phyloP scores from a whole-genome alignment of 1,139 yeast species.

The Hyphopichia burtonii region DNA sequence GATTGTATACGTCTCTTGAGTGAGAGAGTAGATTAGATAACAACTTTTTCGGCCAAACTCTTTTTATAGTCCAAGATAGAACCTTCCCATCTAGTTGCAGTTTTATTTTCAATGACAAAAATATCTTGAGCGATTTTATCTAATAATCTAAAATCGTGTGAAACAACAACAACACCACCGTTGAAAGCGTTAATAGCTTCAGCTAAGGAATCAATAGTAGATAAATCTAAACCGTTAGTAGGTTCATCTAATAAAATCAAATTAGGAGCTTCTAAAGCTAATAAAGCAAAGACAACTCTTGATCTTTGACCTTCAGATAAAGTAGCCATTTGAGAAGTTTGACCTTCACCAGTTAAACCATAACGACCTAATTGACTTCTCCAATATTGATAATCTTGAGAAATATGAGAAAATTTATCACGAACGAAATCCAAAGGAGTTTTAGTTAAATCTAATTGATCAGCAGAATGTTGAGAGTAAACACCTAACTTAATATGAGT shows the following conservation, averaged over 20 bases:
- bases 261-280: slow-evolving; percentile 94
- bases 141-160: slow-evolving; percentile 98
- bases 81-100: slow-evolving; percentile 96
- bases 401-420: slow-evolving; percentile 81
- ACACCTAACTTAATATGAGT: slow-evolving; percentile 98
- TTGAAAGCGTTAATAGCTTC: slow-evolving; percentile 91
- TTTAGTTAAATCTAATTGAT: slow-evolving; percentile 93
- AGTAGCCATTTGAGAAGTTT: slow-evolving; percentile 98
- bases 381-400: slow-evolving; percentile 99
- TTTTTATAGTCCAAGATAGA: slow-evolving; percentile 88
- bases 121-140: slow-evolving; percentile 98
- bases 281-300: slow-evolving; percentile 93
- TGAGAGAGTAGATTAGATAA: slow-evolving; percentile 43
- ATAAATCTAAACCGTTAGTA: slow-evolving; percentile 98
- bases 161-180: slow-evolving; percentile 98
- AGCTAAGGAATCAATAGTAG: slow-evolving; percentile 96
- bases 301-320: slow-evolving; percentile 99
- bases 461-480: slow-evolving; percentile 98
- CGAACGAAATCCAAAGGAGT: slow-evolving; percentile 96
- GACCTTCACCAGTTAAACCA: slow-evolving; percentile 98
- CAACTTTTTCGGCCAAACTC: slow-evolving; percentile 86
- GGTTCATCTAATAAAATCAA: slow-evolving; percentile 97
- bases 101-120: slow-evolving; percentile 90
- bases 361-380: slow-evolving; percentile 97
- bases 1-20: neutral